phyloP scores from a whole-genome alignment of 768 basidiomycete species.

The Leccinellum albellum region DNA sequence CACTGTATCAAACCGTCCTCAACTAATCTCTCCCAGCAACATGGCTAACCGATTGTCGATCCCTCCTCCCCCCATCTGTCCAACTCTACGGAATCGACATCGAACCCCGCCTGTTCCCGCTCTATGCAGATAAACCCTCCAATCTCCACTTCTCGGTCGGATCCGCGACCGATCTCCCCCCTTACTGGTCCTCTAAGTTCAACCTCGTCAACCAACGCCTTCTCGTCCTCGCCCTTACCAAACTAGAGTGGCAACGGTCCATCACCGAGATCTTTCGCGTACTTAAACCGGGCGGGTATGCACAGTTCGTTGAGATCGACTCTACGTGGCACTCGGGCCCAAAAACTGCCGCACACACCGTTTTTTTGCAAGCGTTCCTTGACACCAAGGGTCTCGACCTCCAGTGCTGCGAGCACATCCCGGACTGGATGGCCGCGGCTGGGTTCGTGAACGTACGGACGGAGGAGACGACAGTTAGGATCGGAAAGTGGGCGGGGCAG shows the following conservation, averaged over 20 bases:
- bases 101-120: conserved; percentile 15
- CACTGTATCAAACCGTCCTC: neutral
- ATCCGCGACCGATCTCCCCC: conserved; percentile 21
- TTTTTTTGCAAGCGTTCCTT: conserved; percentile 11
- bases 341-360: conserved; percentile 3
- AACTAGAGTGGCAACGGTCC: conserved; percentile 21
- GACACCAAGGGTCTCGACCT: conserved; percentile 8
- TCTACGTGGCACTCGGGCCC: conserved; percentile 13
- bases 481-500: conserved; percentile 20
- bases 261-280: conserved; percentile 29
- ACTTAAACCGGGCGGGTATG: conserved; percentile 28
- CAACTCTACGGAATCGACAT: conserved; percentile 24
- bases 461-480: conserved; percentile 8
- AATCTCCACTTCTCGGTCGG: conserved; percentile 13
- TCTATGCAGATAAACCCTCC: neutral
- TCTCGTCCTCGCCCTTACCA: conserved; percentile 26
- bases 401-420: conserved; percentile 10
- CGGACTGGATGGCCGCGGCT: neutral
- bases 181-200: conserved; percentile 29
- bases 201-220: conserved; percentile 31
- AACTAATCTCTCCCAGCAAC: neutral
- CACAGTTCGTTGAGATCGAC: conserved; percentile 28
- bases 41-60: conserved; percentile 15
- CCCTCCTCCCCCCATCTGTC: conserved; percentile 7
- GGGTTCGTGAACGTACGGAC: conserved; percentile 6